Evolutionary conservation across 2,329 filamentous ascomycete genomes (phyloP), one percentile per base, ranked within the genome.

Genomic region (Colletotrichum zoysiae): DNA sequence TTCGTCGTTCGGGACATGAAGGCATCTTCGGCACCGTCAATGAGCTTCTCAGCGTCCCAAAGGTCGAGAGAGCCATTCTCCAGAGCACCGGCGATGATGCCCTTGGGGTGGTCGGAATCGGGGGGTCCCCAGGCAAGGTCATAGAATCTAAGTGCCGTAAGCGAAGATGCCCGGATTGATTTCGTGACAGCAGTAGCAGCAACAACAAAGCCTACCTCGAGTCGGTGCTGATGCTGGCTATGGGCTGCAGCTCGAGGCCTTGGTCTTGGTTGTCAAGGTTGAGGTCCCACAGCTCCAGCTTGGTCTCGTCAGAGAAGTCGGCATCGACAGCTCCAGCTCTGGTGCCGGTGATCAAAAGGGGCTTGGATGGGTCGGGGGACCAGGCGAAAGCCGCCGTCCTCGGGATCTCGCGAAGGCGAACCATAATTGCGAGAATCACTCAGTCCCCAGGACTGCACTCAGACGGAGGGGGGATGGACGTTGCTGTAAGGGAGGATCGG

Each of bases 361-460:
- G 95, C 76, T 91, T 90, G 50, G 89, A 88, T 62, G 93, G 85
- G 77, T 91, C 93, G 35, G 95, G 93, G 76, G 94, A 97, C 95
- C 96, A 99, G 79, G 96, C 94, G 83, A 99, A 99, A 78, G 95
- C 93, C 82, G 95, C 96, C 79, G 96, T 99, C 84, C 96, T 91
- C 82, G 95, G 93, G 80, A 99, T 97, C 87, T 98, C 95, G 87
- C 95, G 91, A 83, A 98, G 88, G 85, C 95, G 93, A 84, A 98
- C 95, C 96, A 99, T 99, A 82, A 77, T 84, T 80, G 77, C 76
- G 78, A 71, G 78, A 79, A 78, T 74, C 71, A 67, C 71, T 74
- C 71, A 70, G 71, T 71, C 73, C 71, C 59, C 61, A 67, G 73
- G 65, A 72, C 70, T 72, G 65, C 65, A 71, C 65, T 72, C 66